Evolutionary conservation across 1,284 basidiomycete species (phyloP).

Genomic region (Moesziomyces aphidis): DNA sequence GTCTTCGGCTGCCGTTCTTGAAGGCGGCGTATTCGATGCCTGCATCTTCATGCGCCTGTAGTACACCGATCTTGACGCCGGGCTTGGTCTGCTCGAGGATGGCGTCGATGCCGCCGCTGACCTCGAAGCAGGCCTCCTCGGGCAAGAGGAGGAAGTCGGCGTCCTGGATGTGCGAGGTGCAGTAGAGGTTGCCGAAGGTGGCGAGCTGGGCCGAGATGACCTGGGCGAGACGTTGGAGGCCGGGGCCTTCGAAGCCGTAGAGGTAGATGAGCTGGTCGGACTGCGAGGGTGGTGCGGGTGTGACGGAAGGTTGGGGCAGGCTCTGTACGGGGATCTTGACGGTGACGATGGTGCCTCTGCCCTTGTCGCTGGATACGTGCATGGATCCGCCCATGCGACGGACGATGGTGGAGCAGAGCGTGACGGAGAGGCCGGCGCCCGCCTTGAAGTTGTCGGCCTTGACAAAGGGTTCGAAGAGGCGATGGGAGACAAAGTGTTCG

Average conservation of each 20-base stretch:
- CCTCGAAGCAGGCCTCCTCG: constrained; percentile 43
- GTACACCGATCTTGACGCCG: constrained; percentile 51
- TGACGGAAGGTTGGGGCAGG: constrained; percentile 21
- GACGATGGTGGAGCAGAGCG: constrained; percentile 41
- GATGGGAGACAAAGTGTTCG: constrained; percentile 46
- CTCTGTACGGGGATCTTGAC: constrained; percentile 43
- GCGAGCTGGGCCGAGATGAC: constrained; percentile 53
- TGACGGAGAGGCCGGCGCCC: constrained; percentile 45
- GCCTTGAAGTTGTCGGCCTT: constrained; percentile 52
- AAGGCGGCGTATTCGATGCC: constrained; percentile 41
- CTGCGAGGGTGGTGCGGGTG: constrained; percentile 17
- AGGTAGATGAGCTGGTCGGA: constrained; percentile 50
- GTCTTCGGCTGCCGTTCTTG: constrained; percentile 38
- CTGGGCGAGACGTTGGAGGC: constrained; percentile 46
- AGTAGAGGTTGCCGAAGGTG: constrained; percentile 53
- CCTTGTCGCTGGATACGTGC: constrained; percentile 50
- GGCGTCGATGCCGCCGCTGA: constrained; percentile 35
- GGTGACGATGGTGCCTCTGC: constrained; percentile 49
- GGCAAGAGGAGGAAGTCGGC: constrained; percentile 49
- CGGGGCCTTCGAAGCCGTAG: constrained; percentile 47
- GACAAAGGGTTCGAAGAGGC: constrained; percentile 50
- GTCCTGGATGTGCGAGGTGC: constrained; percentile 45
- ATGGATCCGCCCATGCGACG: constrained; percentile 49
- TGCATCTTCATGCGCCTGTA: constrained; percentile 52
- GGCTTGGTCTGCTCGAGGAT: constrained; percentile 43